These are phyloP conservation scores for Thelonectria rubi DNA, from an alignment of 2,329 filamentous ascomycete species.

Conservation along the genomic window DNA sequence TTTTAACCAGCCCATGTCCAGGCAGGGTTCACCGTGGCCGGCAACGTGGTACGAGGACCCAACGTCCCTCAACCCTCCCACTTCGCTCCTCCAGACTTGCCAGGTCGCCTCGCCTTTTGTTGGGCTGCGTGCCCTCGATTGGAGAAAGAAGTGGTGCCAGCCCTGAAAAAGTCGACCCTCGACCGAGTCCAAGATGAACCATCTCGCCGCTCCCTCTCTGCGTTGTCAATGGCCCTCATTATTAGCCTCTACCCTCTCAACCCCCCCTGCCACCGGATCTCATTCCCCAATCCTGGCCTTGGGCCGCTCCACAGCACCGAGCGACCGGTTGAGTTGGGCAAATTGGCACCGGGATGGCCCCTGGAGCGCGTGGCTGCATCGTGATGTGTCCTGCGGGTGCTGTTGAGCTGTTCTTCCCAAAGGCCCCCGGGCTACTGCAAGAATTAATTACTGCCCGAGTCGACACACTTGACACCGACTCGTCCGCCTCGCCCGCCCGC, in stretches of 20 bases:
- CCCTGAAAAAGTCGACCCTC: conserved; percentile 3
- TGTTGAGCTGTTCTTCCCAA: not conserved
- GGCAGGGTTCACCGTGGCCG: conserved; percentile 28
- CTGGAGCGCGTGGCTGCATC: conserved; percentile 11
- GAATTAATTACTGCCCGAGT: too few relatives aligned
- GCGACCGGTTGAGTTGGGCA: conserved; percentile 39
- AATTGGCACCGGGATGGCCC: conserved; percentile 31
- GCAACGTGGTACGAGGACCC: conserved; percentile 25
- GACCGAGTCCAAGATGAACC: conserved; percentile 26
- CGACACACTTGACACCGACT: not conserved
- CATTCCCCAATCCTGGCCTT: conserved; percentile 31
- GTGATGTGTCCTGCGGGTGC: conserved; percentile 17
- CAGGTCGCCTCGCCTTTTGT: too few relatives aligned
- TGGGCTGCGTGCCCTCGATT: too few relatives aligned
- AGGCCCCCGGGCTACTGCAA: too few relatives aligned
- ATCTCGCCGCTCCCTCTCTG: conserved; percentile 13
- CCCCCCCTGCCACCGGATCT: conserved; percentile 36
- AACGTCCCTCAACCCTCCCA: conserved; percentile 15
- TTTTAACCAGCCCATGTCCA: conserved; percentile 30
- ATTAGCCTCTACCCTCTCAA: too few relatives aligned
- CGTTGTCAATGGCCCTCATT: conserved; percentile 23
- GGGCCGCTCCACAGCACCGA: conserved; percentile 39
- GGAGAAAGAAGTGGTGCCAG: not conserved
- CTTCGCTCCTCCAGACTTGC: not conserved
- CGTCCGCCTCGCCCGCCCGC: not conserved